Evolutionary conservation across 805 yeast species (phyloP), one percentile per base, ranked within the genome.

Genomic region (Pichia heedii): DNA sequence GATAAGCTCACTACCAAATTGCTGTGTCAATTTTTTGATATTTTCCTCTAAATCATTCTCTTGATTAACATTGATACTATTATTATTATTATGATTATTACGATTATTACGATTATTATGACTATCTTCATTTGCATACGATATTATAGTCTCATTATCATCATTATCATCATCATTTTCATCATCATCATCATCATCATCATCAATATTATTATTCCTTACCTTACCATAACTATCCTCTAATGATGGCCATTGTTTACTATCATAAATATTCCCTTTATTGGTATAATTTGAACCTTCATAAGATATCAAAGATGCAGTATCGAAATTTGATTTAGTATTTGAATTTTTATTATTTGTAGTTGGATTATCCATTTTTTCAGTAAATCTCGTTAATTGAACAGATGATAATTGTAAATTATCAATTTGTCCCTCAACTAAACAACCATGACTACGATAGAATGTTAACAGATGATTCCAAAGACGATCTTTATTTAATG

Each of bases 401-500:
- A 83, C 79, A 45, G 81, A 69, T 47, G 88, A 79, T 40, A 83
- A 64, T 58, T 82, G 93, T 49, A 89, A 69, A 52, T 79, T 84
- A 46, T 83, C 90, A 51, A 89, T 68, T 2, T 86, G 78, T 11
- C 97, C 97, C 60, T 89, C 96, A 22, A 89, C 97, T 27, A 89
- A 67, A 62, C 94, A 84, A 1, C 95, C 95, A 44, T 74, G 76
- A 53, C 85, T 90, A 62, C 95, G 72, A 65, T 76, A 88, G 58
- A 86, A 94, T 37, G 76, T 63, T 51, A 89, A 67, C 46, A 89
- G 65, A 48, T 77, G 81, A 52, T 79, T 79, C 97, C 97, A 89
- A 49, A 89, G 65, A 12, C 70, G 61, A 60, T 84, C 83, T 46
- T 74, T 72, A 36, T 84, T 72, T 50, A 89, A 69, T 0, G 93